Evolutionary conservation across 805 yeast species (phyloP).

Genomic region (Priceomyces medius): DNA sequence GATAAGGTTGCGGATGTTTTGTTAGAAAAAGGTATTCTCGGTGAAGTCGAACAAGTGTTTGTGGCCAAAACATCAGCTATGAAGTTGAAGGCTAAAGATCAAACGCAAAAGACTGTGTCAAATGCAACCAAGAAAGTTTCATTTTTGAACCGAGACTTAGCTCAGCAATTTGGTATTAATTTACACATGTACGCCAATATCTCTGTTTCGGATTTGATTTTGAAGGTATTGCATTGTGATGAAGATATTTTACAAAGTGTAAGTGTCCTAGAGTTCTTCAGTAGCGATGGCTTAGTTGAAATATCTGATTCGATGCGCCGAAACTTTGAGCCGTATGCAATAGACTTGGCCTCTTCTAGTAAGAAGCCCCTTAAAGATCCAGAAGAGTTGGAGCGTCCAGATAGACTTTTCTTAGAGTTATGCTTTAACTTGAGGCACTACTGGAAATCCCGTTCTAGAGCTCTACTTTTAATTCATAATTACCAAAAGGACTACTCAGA

Average conservation of each 20-base stretch:
- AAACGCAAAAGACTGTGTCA: conserved; percentile 4
- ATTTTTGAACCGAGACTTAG: conserved; percentile 76
- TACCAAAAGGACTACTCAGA: conserved; percentile 80
- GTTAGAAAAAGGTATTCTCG: conserved; percentile 72
- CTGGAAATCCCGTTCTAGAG: conserved; percentile 91
- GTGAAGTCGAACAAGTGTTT: conserved; percentile 81
- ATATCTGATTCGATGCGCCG: conserved; percentile 69
- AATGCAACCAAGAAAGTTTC: conserved; percentile 48
- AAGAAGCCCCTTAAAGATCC: conserved; percentile 62
- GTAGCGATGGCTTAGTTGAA: conserved; percentile 71
- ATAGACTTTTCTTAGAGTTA: conserved; percentile 76
- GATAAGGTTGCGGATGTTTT: conserved; percentile 60
- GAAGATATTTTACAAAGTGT: conserved; percentile 63
- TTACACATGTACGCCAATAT: conserved; percentile 70
- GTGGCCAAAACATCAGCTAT: conserved; percentile 68
- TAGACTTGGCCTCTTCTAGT: conserved; percentile 56
- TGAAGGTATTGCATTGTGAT: conserved; percentile 75
- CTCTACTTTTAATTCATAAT: conserved; percentile 64
- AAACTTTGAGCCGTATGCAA: conserved; percentile 76
- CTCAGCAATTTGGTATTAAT: conserved; percentile 94
- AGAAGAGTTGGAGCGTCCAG: conserved; percentile 79
- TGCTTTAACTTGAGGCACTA: conserved; percentile 82
- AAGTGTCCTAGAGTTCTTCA: conserved; percentile 82
- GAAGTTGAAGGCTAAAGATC: conserved; percentile 35
- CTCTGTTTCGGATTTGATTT: conserved; percentile 64